Conservation (phyloP, 2,329 filamentous ascomycete genomes). For the Bimuria novae-zelandiae region DNA sequence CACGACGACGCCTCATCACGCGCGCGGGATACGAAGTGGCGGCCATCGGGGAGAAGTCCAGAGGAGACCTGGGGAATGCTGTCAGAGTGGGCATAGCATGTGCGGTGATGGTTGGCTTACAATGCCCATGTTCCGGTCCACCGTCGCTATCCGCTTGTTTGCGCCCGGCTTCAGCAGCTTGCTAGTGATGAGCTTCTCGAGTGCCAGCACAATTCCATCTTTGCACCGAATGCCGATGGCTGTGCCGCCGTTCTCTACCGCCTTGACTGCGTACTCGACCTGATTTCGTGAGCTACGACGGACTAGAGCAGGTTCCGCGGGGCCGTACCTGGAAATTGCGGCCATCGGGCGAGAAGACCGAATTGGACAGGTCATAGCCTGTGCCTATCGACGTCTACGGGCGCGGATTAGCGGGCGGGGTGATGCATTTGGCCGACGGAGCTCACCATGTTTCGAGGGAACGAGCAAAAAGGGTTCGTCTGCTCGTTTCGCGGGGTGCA, state of each 20-base stretch:
- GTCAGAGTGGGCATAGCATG: slow-evolving; percentile 9
- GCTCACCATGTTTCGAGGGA: slow-evolving; percentile 34
- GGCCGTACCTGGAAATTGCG: slow-evolving; percentile 87
- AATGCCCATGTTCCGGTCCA: slow-evolving; percentile 91
- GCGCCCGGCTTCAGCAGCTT: slow-evolving; percentile 93
- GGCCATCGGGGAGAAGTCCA: slow-evolving; percentile 90
- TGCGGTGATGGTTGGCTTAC: slow-evolving; percentile 64
- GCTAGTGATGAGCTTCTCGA: slow-evolving; percentile 95
- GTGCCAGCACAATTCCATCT: slow-evolving; percentile 92
- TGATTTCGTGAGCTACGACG: slow-evolving; percentile 32
- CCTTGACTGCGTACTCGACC: slow-evolving; percentile 97
- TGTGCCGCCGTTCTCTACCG: slow-evolving; percentile 96
- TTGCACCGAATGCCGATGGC: slow-evolving; percentile 96
- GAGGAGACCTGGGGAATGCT: slow-evolving; percentile 73
- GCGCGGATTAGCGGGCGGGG: slow-evolving; percentile 25
- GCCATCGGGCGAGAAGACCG: slow-evolving; percentile 98
- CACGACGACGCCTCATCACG: slow-evolving; percentile 91
- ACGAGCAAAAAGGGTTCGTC: background rate
- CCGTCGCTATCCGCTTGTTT: slow-evolving; percentile 95
- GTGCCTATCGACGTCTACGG: slow-evolving; percentile 96
- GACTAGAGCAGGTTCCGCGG: background rate
- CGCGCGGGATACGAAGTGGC: slow-evolving; percentile 91
- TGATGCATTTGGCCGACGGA: slow-evolving; percentile 13
- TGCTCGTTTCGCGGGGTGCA: slow-evolving; percentile 13
- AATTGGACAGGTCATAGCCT: slow-evolving; percentile 99